Conservation (phyloP, 306 rosid species). For the Trifolium repens region DNA sequence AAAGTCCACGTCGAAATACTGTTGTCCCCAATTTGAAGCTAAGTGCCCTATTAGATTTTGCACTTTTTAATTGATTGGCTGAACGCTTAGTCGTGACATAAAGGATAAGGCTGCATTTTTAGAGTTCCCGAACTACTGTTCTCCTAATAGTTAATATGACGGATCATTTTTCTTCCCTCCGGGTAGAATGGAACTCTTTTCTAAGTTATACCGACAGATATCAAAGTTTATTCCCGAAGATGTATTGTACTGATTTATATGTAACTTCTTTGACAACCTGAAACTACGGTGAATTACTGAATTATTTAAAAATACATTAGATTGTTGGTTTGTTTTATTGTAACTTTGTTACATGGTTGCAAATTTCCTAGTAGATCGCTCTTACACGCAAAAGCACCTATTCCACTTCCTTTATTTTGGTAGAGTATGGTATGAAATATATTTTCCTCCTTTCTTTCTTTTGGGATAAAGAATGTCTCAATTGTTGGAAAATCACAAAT, state of each 20-base stretch:
- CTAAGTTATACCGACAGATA: slow-evolving; percentile 23
- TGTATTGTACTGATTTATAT: slow-evolving; percentile 9
- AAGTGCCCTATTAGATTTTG: slow-evolving; percentile 29
- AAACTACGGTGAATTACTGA: neutral
- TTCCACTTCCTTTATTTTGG: neutral
- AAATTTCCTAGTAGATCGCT: neutral
- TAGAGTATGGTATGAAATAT: neutral
- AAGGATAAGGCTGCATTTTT: slow-evolving; percentile 40
- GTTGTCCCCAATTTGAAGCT: slow-evolving; percentile 15
- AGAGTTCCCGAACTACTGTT: slow-evolving; percentile 29
- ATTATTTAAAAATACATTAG: neutral
- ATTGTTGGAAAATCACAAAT: too few species aligned
- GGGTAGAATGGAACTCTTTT: slow-evolving; percentile 19
- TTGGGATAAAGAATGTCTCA: neutral
- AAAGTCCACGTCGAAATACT: neutral
- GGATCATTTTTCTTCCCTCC: neutral
- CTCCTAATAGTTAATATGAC: slow-evolving; percentile 20
- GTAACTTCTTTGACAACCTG: slow-evolving; percentile 12
- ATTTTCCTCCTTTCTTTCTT: neutral
- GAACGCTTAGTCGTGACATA: slow-evolving; percentile 33
- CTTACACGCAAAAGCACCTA: neutral
- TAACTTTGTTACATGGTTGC: neutral
- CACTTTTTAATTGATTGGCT: slow-evolving; percentile 32
- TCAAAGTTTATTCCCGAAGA: slow-evolving; percentile 27
- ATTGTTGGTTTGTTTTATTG: slow-evolving; percentile 27